These are phyloP conservation scores for Cyberlindnera galapagoensis DNA, from an alignment of 805 yeast genomes.

Conservation along the genomic window DNA sequence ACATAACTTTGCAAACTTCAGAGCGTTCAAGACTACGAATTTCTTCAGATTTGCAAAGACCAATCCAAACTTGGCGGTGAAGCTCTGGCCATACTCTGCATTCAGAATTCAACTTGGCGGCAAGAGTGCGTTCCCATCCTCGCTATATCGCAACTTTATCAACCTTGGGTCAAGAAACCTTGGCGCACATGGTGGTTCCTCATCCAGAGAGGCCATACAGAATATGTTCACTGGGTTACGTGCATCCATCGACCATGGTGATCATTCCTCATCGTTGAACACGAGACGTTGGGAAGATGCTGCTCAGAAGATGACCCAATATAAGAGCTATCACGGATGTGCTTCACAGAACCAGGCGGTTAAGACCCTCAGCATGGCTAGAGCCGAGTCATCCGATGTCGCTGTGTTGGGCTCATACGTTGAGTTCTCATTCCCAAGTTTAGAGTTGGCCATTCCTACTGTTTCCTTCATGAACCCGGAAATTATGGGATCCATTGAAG, in stretches of 20 bases:
- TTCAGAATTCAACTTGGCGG: slow-evolving; percentile 20
- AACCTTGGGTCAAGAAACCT: slow-evolving; percentile 32
- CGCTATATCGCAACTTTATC: slow-evolving; percentile 30
- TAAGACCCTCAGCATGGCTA: slow-evolving; percentile 29
- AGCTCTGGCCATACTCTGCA: slow-evolving; percentile 22
- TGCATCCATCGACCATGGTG: slow-evolving; percentile 29
- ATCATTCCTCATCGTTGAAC: slow-evolving; percentile 17
- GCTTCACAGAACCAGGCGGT: slow-evolving; percentile 25
- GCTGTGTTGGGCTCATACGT: slow-evolving; percentile 41
- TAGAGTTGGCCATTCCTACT: slow-evolving; percentile 31
- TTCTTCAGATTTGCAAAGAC: slow-evolving; percentile 4
- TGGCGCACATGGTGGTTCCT: slow-evolving; percentile 28
- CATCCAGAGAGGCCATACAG: slow-evolving; percentile 50
- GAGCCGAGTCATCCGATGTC: slow-evolving; percentile 25
- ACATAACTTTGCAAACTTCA: slow-evolving; percentile 4
- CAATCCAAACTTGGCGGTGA: slow-evolving; percentile 7
- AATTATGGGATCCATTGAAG: slow-evolving; percentile 32
- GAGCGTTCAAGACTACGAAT: slow-evolving; percentile 6
- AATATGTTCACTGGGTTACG: slow-evolving; percentile 47
- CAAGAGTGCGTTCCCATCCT: slow-evolving; percentile 21
- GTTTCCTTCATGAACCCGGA: slow-evolving; percentile 39
- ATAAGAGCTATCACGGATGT: slow-evolving; percentile 18
- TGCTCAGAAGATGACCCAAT: not conserved
- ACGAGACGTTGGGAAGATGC: no score
- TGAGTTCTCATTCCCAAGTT: slow-evolving; percentile 47